These are phyloP conservation scores for Tylopilus sp. DNA, from an alignment of 768 basidiomycete species.

Conservation along the genomic window DNA sequence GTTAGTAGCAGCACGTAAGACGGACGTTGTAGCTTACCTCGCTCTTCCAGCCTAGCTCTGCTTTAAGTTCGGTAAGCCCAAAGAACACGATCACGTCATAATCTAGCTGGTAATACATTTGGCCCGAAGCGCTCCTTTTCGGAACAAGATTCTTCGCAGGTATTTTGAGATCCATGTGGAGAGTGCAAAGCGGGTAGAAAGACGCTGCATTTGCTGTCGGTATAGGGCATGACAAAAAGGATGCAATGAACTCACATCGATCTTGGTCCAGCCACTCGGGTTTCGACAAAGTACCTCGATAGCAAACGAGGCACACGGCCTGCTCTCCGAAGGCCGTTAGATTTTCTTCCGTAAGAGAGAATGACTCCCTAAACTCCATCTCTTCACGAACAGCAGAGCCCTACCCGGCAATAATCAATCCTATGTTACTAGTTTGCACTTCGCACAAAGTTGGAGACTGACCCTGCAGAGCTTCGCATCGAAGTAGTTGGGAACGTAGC, in stretches of 20 bases:
- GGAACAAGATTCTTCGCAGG: background rate
- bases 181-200: conserved; percentile 5
- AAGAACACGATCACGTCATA: conserved; percentile 13
- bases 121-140: background rate
- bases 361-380: conserved; percentile 11
- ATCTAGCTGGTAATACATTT: conserved; percentile 9
- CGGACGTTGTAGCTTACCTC: background rate
- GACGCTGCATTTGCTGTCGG: background rate
- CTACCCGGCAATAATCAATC: too few relatives aligned
- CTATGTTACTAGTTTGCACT: too few relatives aligned
- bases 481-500: conserved; percentile 14
- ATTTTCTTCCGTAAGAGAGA: conserved; percentile 1
- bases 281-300: conserved; percentile 5
- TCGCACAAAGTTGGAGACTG: background rate
- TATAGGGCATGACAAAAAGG: background rate
- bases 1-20: background rate
- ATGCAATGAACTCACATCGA: background rate
- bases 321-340: conserved; percentile 4
- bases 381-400: background rate
- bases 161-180: background rate
- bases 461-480: conserved; percentile 6
- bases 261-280: conserved; percentile 18
- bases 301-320: conserved; percentile 4
- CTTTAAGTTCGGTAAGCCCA: conserved; percentile 9
- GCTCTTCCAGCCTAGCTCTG: conserved; percentile 7